Percentiles rank a stretch among this genome's conserved stretches.
phyloP scores from a whole-genome alignment of 441 rosid species.

The Lagerstroemia fauriei region DNA sequence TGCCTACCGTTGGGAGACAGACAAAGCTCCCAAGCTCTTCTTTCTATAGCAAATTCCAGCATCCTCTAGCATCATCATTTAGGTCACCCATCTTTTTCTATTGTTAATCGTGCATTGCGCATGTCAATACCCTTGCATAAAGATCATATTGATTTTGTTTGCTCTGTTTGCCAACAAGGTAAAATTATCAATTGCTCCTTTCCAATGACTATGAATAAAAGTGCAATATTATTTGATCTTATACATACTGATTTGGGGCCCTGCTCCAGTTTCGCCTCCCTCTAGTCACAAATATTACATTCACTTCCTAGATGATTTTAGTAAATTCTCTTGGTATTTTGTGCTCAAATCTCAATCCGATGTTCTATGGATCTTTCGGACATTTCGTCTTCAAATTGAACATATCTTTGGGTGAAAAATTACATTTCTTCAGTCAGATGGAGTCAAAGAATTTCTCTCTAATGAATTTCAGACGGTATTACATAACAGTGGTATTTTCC shows the following conservation, averaged over 20 bases:
- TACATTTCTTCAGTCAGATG: background rate
- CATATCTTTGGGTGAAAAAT: background rate
- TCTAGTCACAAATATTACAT: background rate
- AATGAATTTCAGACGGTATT: background rate
- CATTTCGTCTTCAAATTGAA: background rate
- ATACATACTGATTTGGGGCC: slow-evolving; percentile 9
- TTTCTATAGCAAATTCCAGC: background rate
- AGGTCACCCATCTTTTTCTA: background rate
- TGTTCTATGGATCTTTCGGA: background rate
- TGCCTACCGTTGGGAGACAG: background rate
- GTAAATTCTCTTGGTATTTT: background rate
- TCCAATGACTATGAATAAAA: background rate
- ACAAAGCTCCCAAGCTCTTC: background rate
- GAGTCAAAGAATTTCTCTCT: background rate
- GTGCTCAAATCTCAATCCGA: background rate
- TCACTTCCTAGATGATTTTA: background rate
- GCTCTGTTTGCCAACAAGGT: background rate
- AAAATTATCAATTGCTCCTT: background rate
- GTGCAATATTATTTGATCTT: background rate
- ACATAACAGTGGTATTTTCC: background rate
- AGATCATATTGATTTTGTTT: background rate
- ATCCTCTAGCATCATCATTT: background rate
- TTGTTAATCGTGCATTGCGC: background rate
- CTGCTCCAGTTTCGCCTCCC: background rate
- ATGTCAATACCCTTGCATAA: background rate